Base-by-base conservation (phyloP, 305 asterid species). In the Petunia hybrid region DNA sequence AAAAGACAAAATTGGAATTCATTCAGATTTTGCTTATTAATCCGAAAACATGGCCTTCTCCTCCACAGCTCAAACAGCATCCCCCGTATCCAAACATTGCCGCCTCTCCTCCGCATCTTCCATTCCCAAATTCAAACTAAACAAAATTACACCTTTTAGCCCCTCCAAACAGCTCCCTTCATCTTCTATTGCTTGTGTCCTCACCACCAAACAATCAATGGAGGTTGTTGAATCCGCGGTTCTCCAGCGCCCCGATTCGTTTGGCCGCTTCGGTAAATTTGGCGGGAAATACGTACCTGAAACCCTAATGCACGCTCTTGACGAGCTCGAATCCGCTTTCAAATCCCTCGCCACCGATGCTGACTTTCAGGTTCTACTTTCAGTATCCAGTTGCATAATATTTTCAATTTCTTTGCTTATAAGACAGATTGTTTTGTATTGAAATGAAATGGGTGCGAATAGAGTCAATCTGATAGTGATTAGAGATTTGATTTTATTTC, bases 261-360 rank as follows among this genome's bases (percentile, higher is more conserved):
- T 95, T 80, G 99, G 99, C 13, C 87, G 99, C 41, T 95, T 92
- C 53, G 99, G 99, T 2, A 90, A 88, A 79, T 95, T 87, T 78
- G 99, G 99, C 62, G 98, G 99, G 12, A 93, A 92, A 65, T 95
- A 91, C 81, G 99, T 95, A 0, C 99, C 99, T 4, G 99, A 95
- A 82, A 95, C 98, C 14, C 90, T 95, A 36, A 95, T 93, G 98
- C 79, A 89, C 81, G 99, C 98, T 5, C 95, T 95, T 35, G 84
- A 93, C 76, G 98, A 95, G 91, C 98, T 95, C 48, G 98, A 95
- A 84, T 88, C 87, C 9, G 99, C 99, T 4, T 95, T 95, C 89
- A 80, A 88, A 73, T 60, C 89, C 63, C 92, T 94, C 53, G 88
- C 96, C 31, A 5, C 76, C 8, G 99, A 95, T 76, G 80, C 81